Base-by-base conservation (phyloP, 2,329 filamentous ascomycete genomes). In the Fusarium decemcellulare region DNA sequence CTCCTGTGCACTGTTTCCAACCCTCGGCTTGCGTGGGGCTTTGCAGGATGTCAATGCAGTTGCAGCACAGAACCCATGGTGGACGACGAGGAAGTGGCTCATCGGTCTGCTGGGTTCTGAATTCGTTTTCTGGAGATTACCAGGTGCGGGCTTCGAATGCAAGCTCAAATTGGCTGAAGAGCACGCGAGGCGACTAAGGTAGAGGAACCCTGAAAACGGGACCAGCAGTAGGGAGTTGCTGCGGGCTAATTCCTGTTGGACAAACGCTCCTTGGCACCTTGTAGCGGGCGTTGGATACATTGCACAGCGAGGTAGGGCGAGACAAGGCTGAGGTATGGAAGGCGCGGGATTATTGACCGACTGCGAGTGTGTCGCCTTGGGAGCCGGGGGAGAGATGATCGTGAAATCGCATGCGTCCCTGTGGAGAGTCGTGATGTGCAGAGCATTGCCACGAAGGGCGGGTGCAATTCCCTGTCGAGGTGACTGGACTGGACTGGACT, bases 341-440 rank as follows among this genome's bases (percentile, higher is more conserved):
- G 59, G 61, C 52, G 65, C 54, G 56, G 55, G 59, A 65, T 65
- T 58, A 56, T 65, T 68, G 46, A 64, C 46, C 52, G 47, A 54
- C 40, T 52, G 37, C 56, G 37, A 53, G 43, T 57, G 36, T 55
- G 51, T 52, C 59, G 68, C 43, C 32, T 30, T 58, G 56, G 55
- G 67, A 59, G 66, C 39, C 44, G 30, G 16, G 15, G 37, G 32
- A 44, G 29, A 10, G 37, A 44, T 15, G 18, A 9, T 16, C 6
- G 32, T 27, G 55, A 64, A 53, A 68, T 57, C 52, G 58, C 59
- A 37, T 68, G 63, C 43, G 27, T 18, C 61, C 43, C 55, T 40
- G 67, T 68, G 67, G 63, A 57, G 48, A 59, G 63, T 54, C 46
- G 64, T 68, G 67, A 61, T 70, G 67, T 44, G 59, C 67, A 61